A percentile compares a stretch with the other conserved stretches of the same genome.
Conservation (phyloP, 2,329 filamentous ascomycete species). For the Fusarium sp. region DNA sequence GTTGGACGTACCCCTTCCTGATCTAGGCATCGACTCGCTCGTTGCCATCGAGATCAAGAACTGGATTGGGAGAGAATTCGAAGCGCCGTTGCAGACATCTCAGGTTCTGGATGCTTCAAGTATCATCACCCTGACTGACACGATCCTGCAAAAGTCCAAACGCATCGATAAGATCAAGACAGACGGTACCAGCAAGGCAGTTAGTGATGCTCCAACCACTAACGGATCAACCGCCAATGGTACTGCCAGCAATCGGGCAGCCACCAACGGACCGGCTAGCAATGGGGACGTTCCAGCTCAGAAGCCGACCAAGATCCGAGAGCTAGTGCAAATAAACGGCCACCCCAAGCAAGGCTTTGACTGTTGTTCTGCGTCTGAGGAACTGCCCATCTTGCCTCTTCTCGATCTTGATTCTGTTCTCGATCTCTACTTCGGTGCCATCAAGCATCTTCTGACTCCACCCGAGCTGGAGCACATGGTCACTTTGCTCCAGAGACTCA, state of each 20-base stretch:
- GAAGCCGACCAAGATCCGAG: background rate
- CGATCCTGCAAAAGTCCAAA: background rate
- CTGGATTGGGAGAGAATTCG: background rate
- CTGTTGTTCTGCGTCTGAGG: background rate
- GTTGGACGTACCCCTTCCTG: background rate
- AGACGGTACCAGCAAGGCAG: background rate
- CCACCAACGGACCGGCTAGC: background rate
- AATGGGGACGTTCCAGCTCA: background rate
- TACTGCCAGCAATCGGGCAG: background rate
- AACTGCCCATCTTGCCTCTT: background rate
- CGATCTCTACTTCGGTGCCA: background rate
- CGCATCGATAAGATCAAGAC: background rate
- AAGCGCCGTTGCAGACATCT: background rate
- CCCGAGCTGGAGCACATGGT: background rate
- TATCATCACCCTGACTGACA: background rate
- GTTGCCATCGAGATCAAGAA: slow-evolving; percentile 2
- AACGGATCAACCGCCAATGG: background rate
- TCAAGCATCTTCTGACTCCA: background rate
- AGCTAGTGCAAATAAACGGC: background rate
- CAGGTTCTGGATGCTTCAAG: background rate
- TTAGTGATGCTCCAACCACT: background rate
- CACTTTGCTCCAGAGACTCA: background rate
- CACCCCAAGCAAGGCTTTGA: background rate
- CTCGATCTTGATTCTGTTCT: background rate
- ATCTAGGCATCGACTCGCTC: background rate